Evolutionary conservation across 768 basidiomycete species (phyloP).

Genomic region (Mycena vitilis): DNA sequence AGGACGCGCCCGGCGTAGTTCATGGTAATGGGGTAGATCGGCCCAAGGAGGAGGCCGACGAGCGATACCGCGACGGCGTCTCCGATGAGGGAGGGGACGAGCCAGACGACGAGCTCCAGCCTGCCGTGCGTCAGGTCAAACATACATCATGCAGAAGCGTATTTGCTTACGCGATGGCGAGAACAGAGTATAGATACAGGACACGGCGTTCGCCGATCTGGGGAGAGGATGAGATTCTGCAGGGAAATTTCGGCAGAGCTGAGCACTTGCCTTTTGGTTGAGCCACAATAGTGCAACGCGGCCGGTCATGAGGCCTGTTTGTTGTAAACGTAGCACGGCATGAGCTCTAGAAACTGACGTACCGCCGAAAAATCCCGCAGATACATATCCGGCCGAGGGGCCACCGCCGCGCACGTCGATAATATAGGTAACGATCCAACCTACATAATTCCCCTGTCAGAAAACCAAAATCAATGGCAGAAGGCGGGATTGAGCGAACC

Average conservation of each 20-base stretch:
- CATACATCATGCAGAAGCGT: background rate
- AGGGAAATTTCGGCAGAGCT: background rate
- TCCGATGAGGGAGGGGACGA: constrained; percentile 72
- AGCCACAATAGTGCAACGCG: constrained; percentile 67
- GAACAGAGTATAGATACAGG: constrained; percentile 61
- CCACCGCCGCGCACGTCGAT: constrained; percentile 58
- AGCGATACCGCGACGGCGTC: constrained; percentile 73
- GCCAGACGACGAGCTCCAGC: constrained; percentile 76
- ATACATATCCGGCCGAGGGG: constrained; percentile 64
- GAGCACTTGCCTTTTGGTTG: constrained; percentile 56
- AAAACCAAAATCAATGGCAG: too few species aligned
- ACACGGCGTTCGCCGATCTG: constrained; percentile 67
- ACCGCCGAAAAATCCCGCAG: constrained; percentile 70
- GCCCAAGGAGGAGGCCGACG: constrained; percentile 76
- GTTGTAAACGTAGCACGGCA: background rate
- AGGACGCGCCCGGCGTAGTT: constrained; percentile 76
- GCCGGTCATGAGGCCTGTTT: constrained; percentile 66
- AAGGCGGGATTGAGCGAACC: constrained; percentile 40
- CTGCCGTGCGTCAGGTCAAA: constrained; percentile 43
- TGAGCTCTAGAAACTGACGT: background rate
- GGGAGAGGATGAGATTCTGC: background rate
- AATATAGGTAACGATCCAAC: constrained; percentile 79
- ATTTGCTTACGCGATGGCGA: constrained; percentile 52
- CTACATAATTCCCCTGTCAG: too few species aligned
- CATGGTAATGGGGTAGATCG: constrained; percentile 81